Evolutionary conservation across 208 protist genomes (phyloP), one percentile per base, ranked within the genome.

Genomic region (Leishmania aethiopica): DNA sequence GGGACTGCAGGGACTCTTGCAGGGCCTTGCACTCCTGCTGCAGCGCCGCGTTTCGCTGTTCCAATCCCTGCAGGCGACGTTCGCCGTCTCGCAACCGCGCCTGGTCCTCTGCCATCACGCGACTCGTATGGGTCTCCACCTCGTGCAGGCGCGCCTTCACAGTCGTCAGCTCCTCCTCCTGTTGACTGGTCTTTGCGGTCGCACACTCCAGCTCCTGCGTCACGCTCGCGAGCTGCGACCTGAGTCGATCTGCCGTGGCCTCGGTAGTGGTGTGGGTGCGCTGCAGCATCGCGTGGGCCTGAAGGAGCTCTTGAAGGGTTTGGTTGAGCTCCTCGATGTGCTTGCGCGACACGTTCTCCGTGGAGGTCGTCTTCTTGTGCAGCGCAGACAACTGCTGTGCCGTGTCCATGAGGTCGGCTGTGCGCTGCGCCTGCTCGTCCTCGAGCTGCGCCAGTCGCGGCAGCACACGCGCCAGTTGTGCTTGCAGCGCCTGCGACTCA

Each of bases 381-480:
- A 94, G 80, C 17, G 84, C 86, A 57, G 85, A 88, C 51, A 94
- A 81, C 79, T 92, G 88, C 85, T 92, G 90, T 28, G 86, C 87
- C 37, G 90, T 87, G 57, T 94, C 92, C 76, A 92, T 83, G 42
- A 94, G 85, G 77, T 93, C 86, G 19, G 90, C 89, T 7, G 85
- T 89, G 71, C 84, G 89, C 70, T 77, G 51, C n/a, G 86, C 88
- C 32, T 84, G 83, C 35, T 92, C 92, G 32, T 88, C 75, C 83
- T 95, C 90, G 25, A 92, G 86, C 66, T 88, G 86, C 60, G 89
- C 84, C 8, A 95, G 86, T 22, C 90, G 84, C 0, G 90, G 88
- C 76, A 93, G 62, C 2, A 85, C 89, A 51, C 82, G 89, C 37
- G 88, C 85, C 6, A 95, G 86, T 77, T 86, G 84, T 49, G 85